Evolutionary conservation across 2,329 filamentous ascomycete species (phyloP).

Genomic region (Stemphylium lycopersici): DNA sequence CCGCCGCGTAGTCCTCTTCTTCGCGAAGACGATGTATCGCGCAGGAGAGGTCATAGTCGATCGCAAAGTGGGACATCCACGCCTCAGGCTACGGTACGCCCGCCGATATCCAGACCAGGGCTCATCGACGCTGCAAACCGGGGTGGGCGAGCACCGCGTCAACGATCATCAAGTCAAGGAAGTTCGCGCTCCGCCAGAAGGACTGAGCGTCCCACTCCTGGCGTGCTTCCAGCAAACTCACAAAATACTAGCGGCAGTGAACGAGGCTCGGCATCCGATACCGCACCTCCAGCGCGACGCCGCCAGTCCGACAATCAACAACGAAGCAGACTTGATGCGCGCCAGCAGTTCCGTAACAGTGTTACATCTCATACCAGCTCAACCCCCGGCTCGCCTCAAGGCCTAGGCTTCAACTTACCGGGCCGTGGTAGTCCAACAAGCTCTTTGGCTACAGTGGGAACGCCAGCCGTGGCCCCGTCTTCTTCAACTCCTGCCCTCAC

Average conservation of each 20-base stretch:
- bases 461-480: slow-evolving; percentile 26
- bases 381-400: slow-evolving; percentile 38
- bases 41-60: slow-evolving; percentile 42
- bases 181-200: slow-evolving; percentile 50
- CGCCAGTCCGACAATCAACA: slow-evolving; percentile 52
- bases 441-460: slow-evolving; percentile 31
- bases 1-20: slow-evolving; percentile 34
- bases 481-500: slow-evolving; percentile 21
- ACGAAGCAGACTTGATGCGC: slow-evolving; percentile 51
- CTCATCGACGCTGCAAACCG: slow-evolving; percentile 52
- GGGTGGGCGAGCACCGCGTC: slow-evolving; percentile 37
- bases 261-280: slow-evolving; percentile 36
- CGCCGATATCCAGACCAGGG: slow-evolving; percentile 56
- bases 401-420: slow-evolving; percentile 34
- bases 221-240: slow-evolving; percentile 38
- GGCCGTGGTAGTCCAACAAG: slow-evolving; percentile 37
- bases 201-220: slow-evolving; percentile 36
- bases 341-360: slow-evolving; percentile 41
- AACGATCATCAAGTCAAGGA: slow-evolving; percentile 56
- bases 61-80: slow-evolving; percentile 45
- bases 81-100: slow-evolving; percentile 43
- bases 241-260: slow-evolving; percentile 64
- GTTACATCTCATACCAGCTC: slow-evolving; percentile 34
- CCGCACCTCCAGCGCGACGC: slow-evolving; percentile 33
- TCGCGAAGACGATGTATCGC: slow-evolving; percentile 38